Conservation (phyloP, 371 early-diverging fungal genomes). For the Mucor racemosus region DNA sequence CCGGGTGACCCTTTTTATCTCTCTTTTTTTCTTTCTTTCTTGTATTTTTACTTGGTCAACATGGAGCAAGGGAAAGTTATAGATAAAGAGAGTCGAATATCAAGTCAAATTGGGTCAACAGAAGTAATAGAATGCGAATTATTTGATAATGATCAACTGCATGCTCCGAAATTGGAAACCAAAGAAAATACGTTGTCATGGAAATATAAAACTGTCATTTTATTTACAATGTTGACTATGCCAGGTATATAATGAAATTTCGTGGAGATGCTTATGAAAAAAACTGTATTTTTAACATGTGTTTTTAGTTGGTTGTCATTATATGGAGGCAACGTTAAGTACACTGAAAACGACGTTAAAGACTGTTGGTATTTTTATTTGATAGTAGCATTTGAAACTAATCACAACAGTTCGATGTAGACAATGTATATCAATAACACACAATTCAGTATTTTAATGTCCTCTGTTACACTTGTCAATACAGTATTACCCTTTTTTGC, state of each 20-base stretch:
- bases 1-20: background rate
- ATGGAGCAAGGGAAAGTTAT: background rate
- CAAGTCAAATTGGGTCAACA: background rate
- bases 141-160: background rate
- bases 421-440: slow-evolving; percentile 65
- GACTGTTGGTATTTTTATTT: slow-evolving; percentile 28
- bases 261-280: too few relatives aligned
- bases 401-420: slow-evolving; percentile 13
- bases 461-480: slow-evolving; percentile 72
- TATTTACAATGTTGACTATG: slow-evolving; percentile 26
- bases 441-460: slow-evolving; percentile 71
- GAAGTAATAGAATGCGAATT: background rate
- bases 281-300: background rate
- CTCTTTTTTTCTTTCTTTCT: background rate
- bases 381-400: background rate
- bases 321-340: slow-evolving; percentile 47
- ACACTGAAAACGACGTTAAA: slow-evolving; percentile 50
- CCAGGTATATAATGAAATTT: slow-evolving; percentile 17
- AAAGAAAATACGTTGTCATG: slow-evolving; percentile 9
- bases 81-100: background rate
- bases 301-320: slow-evolving; percentile 43
- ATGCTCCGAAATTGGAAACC: background rate
- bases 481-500: slow-evolving; percentile 71
- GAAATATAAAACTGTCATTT: slow-evolving; percentile 25
- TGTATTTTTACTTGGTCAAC: background rate